Evolutionary conservation across 345 rosid species (phyloP).

Genomic region (Tarenaya hassleriana): DNA sequence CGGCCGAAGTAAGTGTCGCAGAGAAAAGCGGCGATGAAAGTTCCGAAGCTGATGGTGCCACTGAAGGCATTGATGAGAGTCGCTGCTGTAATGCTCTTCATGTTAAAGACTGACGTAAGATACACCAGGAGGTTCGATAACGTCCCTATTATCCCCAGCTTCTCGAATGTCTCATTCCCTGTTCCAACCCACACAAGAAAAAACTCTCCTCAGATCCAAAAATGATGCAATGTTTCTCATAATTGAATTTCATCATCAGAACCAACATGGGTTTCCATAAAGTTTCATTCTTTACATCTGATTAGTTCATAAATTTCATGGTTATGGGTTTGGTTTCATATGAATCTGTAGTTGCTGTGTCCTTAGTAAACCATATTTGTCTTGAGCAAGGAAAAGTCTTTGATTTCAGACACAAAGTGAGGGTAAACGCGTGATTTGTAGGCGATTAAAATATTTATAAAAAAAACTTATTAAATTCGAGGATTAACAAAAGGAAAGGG

Average conservation of each 20-base stretch:
- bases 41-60: constrained; percentile 67
- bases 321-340: no score
- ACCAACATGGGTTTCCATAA: background rate
- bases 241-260: background rate
- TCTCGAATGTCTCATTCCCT: constrained; percentile 85
- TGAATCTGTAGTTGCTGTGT: no score
- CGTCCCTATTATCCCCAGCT: constrained; percentile 79
- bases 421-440: no score
- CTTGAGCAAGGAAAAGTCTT: no score
- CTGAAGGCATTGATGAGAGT: constrained; percentile 61
- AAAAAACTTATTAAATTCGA: no score
- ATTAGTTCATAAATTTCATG: background rate
- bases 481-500: no score
- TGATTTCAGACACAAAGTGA: no score
- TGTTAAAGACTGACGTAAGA: constrained; percentile 65
- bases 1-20: constrained; percentile 87
- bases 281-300: background rate
- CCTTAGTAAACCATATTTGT: no score
- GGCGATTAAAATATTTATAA: no score
- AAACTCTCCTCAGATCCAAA: no score
- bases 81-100: constrained; percentile 61
- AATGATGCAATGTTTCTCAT: no score
- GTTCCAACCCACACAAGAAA: background rate
- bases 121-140: constrained; percentile 70
- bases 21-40: constrained; percentile 65